phyloP scores from a whole-genome alignment of 352 stramenopile genomes.

The Globisporangium emineosum region DNA sequence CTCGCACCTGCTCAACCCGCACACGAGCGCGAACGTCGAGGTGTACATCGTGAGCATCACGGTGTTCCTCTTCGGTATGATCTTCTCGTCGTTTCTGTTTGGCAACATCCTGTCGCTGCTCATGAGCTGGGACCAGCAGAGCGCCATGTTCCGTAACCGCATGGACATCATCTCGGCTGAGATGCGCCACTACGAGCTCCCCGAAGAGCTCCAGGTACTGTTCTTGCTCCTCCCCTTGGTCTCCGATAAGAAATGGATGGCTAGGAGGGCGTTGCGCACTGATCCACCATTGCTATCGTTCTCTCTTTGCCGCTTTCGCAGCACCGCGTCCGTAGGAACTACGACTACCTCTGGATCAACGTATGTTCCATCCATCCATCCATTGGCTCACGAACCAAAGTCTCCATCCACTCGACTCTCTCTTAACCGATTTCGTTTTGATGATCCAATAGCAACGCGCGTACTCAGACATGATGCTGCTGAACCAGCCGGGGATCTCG shows the following conservation, averaged over 20 bases:
- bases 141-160: constrained; percentile 70
- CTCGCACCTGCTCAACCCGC: constrained; percentile 41
- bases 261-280: not conserved
- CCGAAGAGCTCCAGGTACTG: constrained; percentile 53
- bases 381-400: too few relatives aligned
- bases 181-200: constrained; percentile 81
- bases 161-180: constrained; percentile 85
- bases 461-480: constrained; percentile 83
- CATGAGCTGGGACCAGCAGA: constrained; percentile 83
- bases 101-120: constrained; percentile 76
- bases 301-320: constrained; percentile 13
- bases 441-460: constrained; percentile 52
- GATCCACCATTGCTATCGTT: not conserved
- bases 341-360: constrained; percentile 86
- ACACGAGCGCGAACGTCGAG: constrained; percentile 36
- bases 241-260: not conserved
- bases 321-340: constrained; percentile 73
- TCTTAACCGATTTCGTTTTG: too few relatives aligned
- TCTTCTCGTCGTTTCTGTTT: constrained; percentile 76
- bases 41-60: constrained; percentile 64
- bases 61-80: constrained; percentile 65
- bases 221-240: not conserved
- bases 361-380: constrained; percentile 42
- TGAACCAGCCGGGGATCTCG: constrained; percentile 77
- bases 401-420: too few relatives aligned